Evolutionary conservation across 495 filamentous ascomycete genomes (phyloP).

Genomic region (Chaetomium tenue): DNA sequence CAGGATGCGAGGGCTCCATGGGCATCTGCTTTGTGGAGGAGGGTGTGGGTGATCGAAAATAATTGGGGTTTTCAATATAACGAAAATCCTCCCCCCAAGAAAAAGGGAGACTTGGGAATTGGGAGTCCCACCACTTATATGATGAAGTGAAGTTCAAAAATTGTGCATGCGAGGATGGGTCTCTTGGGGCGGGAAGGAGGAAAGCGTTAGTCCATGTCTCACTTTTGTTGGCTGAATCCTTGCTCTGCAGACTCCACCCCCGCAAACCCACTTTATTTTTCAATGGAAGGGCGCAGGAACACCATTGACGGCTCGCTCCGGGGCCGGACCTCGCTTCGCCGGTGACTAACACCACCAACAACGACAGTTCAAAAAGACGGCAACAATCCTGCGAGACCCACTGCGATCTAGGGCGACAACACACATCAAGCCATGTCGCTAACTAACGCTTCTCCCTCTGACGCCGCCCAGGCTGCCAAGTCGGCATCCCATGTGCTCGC

Average conservation of each 20-base stretch:
- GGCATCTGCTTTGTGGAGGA: too few relatives aligned
- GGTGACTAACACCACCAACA: constrained; percentile 13
- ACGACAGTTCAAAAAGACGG: background rate
- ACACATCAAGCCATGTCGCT: constrained; percentile 59
- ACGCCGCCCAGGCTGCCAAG: constrained; percentile 67
- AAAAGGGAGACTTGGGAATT: too few relatives aligned
- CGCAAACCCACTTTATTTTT: constrained; percentile 13
- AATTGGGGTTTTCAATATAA: too few relatives aligned
- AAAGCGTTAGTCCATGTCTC: too few relatives aligned
- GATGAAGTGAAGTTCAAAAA: too few relatives aligned
- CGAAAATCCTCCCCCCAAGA: too few relatives aligned
- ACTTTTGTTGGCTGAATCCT: background rate
- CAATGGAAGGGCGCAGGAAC: constrained; percentile 1
- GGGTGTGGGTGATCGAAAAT: too few relatives aligned
- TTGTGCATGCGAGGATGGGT: too few relatives aligned
- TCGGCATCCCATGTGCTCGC: constrained; percentile 67
- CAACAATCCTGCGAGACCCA: background rate
- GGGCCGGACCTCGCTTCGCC: constrained; percentile 16
- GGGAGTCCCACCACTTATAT: too few relatives aligned
- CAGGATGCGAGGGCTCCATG: too few relatives aligned
- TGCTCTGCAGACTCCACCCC: background rate
- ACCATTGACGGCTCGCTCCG: background rate
- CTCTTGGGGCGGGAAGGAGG: too few relatives aligned
- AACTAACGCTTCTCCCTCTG: constrained; percentile 65
- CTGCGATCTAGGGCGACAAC: background rate